Conservation (phyloP, 1,139 yeast species). For the Lodderomyces beijingensis region DNA sequence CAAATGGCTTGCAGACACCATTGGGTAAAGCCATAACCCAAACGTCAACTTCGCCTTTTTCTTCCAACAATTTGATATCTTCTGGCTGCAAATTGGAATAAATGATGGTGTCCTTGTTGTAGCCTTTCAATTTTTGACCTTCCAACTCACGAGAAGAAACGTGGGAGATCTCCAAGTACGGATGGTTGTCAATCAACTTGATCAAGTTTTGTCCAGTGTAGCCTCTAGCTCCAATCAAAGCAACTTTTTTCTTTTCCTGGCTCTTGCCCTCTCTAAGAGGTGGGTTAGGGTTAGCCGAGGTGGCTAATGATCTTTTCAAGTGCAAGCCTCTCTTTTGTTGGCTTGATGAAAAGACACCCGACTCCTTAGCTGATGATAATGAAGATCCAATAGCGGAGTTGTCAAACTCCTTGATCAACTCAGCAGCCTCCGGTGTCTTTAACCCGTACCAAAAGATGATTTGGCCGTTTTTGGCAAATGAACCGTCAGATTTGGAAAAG, state of each 20-base stretch:
- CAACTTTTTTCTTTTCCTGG: slow-evolving; percentile 63
- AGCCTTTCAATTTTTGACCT: slow-evolving; percentile 84
- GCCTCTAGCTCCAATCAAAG: slow-evolving; percentile 97
- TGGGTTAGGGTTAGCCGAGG: slow-evolving; percentile 59
- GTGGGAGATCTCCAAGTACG: slow-evolving; percentile 79
- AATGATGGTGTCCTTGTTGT: slow-evolving; percentile 71
- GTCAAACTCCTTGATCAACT: slow-evolving; percentile 64
- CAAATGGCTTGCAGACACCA: slow-evolving; percentile 96
- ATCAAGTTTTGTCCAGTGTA: slow-evolving; percentile 94
- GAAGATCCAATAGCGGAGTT: slow-evolving; percentile 32
- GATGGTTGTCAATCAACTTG: slow-evolving; percentile 80
- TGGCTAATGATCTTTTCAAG: slow-evolving; percentile 19
- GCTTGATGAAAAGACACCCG: slow-evolving; percentile 37
- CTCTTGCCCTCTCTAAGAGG: slow-evolving; percentile 63
- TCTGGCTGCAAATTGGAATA: slow-evolving; percentile 86
- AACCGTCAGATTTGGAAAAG: slow-evolving; percentile 90
- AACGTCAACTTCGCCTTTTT: slow-evolving; percentile 74
- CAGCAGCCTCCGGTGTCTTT: slow-evolving; percentile 57
- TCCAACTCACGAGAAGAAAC: slow-evolving; percentile 93
- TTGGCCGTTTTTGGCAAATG: slow-evolving; percentile 83
- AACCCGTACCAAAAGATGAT: slow-evolving; percentile 95
- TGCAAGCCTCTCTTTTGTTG: slow-evolving; percentile 41
- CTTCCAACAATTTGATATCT: slow-evolving; percentile 76
- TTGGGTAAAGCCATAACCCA: slow-evolving; percentile 99
- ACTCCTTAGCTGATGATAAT: slow-evolving; percentile 38